A percentile compares a stretch with the other conserved stretches of the same genome.
phyloP scores from a whole-genome alignment of 2,329 filamentous ascomycete species.

The Claviceps sp. region DNA sequence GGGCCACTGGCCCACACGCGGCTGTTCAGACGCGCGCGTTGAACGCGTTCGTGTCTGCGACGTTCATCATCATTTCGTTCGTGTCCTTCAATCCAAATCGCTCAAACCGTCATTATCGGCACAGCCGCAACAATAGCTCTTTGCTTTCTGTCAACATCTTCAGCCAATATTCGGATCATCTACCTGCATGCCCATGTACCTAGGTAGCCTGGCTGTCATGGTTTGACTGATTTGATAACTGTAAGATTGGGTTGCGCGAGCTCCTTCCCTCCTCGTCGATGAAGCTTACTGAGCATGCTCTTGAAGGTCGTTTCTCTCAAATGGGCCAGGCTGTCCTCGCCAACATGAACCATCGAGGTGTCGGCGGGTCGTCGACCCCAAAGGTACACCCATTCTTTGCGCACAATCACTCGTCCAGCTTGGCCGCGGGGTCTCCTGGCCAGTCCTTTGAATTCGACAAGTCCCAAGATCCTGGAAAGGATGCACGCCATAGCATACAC shows the following conservation, averaged over 20 bases:
- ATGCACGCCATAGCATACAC: neutral
- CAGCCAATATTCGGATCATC: no score
- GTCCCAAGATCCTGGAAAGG: neutral
- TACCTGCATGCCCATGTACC: neutral
- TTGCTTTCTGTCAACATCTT: neutral
- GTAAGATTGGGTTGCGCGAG: neutral
- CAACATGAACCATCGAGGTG: constrained; percentile 30
- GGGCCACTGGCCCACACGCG: neutral
- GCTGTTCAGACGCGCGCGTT: constrained; percentile 9
- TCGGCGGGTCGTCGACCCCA: constrained; percentile 22
- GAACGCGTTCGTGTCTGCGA: no score
- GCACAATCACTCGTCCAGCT: constrained; percentile 11
- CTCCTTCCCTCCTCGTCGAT: neutral
- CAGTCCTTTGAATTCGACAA: neutral
- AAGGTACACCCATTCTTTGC: constrained; percentile 45
- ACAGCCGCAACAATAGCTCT: neutral
- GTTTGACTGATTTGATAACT: neutral
- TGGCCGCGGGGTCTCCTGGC: neutral
- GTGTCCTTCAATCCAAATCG: neutral
- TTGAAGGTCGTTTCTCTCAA: neutral
- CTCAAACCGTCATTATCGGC: neutral
- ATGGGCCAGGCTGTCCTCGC: constrained; percentile 31
- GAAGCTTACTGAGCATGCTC: neutral
- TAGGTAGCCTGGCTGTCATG: neutral
- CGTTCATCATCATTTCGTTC: neutral